A percentile compares a stretch with the other conserved stretches of the same genome.
These are phyloP conservation scores for Acanthochlamys bracteata DNA, from an alignment of 106 monocot species.

Conservation along the genomic window DNA sequence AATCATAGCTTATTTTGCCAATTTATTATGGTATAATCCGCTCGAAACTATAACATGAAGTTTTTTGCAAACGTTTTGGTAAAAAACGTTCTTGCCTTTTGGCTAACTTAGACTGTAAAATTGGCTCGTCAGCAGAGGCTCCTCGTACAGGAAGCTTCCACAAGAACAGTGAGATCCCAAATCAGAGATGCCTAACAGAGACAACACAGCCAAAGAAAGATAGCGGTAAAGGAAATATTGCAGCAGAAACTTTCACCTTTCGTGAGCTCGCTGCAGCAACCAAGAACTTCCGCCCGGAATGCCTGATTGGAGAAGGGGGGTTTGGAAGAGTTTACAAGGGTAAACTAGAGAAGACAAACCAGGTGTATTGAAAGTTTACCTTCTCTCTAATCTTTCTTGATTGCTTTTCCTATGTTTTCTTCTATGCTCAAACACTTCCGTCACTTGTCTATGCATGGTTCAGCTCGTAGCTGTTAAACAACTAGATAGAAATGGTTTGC, in stretches of 20 bases:
- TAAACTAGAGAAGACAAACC: constrained; percentile 15
- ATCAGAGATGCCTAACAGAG: constrained; percentile 1
- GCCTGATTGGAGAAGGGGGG: constrained; percentile 33
- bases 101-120: too few species aligned
- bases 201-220: constrained; percentile 1
- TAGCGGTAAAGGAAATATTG: constrained; percentile 22
- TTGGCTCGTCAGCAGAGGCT: background rate
- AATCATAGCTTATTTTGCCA: too few species aligned
- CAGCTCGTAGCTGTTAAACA: constrained; percentile 42
- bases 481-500: constrained; percentile 29
- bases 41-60: too few species aligned
- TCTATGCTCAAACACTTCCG: background rate
- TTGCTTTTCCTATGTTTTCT: too few species aligned
- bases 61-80: too few species aligned
- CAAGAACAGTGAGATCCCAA: background rate
- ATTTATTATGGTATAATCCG: too few species aligned
- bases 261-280: constrained; percentile 38
- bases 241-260: constrained; percentile 30
- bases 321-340: constrained; percentile 48
- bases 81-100: too few species aligned
- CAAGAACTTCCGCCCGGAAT: constrained; percentile 27
- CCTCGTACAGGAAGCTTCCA: constrained; percentile 6
- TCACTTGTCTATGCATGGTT: background rate
- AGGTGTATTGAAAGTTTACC: constrained; percentile 10
- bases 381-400: background rate